Percentiles rank a stretch among this genome's conserved stretches.
Conservation (phyloP, 78 protist genomes). For the Thecamonas trahens region DNA sequence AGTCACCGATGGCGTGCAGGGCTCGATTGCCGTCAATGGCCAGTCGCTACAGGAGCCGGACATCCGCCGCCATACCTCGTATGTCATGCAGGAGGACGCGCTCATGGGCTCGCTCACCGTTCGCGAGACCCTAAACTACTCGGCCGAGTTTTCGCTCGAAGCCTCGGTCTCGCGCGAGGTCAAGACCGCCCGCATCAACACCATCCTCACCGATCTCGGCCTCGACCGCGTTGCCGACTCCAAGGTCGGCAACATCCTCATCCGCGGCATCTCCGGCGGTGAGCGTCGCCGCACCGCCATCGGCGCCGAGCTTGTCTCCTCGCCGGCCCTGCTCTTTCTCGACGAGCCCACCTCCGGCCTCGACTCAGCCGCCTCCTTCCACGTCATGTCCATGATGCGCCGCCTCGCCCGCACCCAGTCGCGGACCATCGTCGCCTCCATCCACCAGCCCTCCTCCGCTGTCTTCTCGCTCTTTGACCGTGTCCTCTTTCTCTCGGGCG, state of each 20-base stretch:
- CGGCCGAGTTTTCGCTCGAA: conserved; percentile 29
- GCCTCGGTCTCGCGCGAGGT: not conserved
- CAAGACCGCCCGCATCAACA: not conserved
- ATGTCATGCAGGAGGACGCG: conserved; percentile 48
- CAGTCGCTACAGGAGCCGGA: not conserved
- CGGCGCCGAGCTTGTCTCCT: conserved; percentile 49
- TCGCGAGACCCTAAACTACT: conserved; percentile 47
- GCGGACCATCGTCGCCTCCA: conserved; percentile 42
- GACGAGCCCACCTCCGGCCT: conserved; percentile 84
- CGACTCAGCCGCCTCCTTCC: conserved; percentile 23
- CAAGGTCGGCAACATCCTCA: conserved; percentile 44
- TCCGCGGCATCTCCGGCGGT: conserved; percentile 71
- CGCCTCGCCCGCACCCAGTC: conserved; percentile 15
- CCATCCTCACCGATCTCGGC: conserved; percentile 26
- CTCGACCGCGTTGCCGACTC: conserved; percentile 26
- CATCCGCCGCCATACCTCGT: too few relatives aligned
- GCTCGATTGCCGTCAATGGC: conserved; percentile 2
- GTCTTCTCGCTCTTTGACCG: conserved; percentile 49
- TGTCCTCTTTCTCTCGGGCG: conserved; percentile 58
- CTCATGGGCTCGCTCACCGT: conserved; percentile 64
- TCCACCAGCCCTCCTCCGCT: conserved; percentile 78
- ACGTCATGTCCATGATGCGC: conserved; percentile 36
- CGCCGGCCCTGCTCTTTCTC: conserved; percentile 54
- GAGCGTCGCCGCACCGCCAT: conserved; percentile 54
- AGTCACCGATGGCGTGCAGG: not conserved